Conservation (phyloP, 768 basidiomycete species). For the Epithele typhae region DNA sequence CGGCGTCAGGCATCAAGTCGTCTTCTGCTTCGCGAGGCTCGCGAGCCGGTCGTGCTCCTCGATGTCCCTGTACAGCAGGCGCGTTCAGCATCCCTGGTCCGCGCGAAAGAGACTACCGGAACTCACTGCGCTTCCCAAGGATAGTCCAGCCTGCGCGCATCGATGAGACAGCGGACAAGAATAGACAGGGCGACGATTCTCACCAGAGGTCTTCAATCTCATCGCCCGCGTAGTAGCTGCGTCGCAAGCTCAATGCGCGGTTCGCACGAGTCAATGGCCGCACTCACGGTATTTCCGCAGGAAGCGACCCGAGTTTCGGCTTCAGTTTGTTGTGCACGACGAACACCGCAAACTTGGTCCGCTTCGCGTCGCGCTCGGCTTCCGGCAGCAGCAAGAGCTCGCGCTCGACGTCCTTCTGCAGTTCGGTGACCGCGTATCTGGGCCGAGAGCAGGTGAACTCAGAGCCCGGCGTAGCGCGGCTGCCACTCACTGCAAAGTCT, state of each 20-base stretch:
- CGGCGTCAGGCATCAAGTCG: no score
- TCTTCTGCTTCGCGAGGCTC: no score
- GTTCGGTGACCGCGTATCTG: constrained; percentile 88
- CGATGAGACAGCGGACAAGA: constrained; percentile 7
- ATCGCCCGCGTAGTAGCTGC: constrained; percentile 74
- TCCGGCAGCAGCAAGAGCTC: constrained; percentile 65
- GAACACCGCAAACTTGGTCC: constrained; percentile 86
- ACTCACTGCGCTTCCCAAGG: constrained; percentile 79
- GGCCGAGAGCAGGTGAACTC: not conserved
- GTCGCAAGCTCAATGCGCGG: constrained; percentile 15
- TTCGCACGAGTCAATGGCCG: constrained; percentile 5
- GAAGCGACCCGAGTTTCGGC: constrained; percentile 73
- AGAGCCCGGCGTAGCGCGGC: not conserved
- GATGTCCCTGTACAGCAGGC: constrained; percentile 49
- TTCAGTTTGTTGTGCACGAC: constrained; percentile 96
- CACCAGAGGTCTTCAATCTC: constrained; percentile 73
- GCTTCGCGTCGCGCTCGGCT: constrained; percentile 60
- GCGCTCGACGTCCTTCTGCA: constrained; percentile 81
- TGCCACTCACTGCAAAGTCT: constrained; percentile 76
- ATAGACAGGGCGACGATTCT: constrained; percentile 23
- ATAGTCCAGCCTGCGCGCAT: constrained; percentile 63
- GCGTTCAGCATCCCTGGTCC: not conserved
- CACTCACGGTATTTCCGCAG: constrained; percentile 58
- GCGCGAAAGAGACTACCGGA: constrained; percentile 5
- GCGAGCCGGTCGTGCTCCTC: constrained; percentile 72